These are phyloP conservation scores for Cryptosporidium canis DNA, from an alignment of 169 alveolate genomes.

Conservation along the genomic window DNA sequence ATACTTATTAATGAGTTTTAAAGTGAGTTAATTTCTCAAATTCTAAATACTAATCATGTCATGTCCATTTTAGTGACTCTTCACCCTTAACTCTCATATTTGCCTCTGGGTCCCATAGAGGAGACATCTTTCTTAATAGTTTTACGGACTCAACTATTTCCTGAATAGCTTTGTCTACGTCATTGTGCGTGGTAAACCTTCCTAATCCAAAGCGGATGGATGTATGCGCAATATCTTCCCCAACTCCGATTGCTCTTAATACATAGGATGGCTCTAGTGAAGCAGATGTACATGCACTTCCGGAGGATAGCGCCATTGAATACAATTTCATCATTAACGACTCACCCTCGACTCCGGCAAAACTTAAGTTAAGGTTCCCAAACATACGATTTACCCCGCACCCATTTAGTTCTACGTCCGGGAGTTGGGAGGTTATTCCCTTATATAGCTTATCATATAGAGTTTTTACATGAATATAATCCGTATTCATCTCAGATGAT, in stretches of 20 bases:
- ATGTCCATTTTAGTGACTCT: constrained; percentile 62
- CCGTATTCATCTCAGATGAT: constrained; percentile 91
- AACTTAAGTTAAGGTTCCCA: constrained; percentile 95
- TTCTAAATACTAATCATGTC: background rate
- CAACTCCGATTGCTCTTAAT: constrained; percentile 94
- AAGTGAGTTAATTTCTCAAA: no score
- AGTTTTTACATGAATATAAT: constrained; percentile 85
- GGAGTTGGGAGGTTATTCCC: constrained; percentile 60
- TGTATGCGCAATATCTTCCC: constrained; percentile 97
- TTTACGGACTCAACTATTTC: constrained; percentile 83
- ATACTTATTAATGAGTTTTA: no score
- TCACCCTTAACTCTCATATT: constrained; percentile 80
- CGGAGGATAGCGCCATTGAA: constrained; percentile 88
- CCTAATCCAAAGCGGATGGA: constrained; percentile 97
- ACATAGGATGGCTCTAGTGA: constrained; percentile 90
- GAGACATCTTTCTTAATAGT: constrained; percentile 88
- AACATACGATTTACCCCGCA: constrained; percentile 78
- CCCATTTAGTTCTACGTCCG: constrained; percentile 76
- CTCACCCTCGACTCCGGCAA: constrained; percentile 94
- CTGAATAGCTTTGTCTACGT: constrained; percentile 87
- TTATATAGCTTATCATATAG: constrained; percentile 81
- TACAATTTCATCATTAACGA: constrained; percentile 88
- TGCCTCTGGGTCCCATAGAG: constrained; percentile 90
- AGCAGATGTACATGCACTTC: constrained; percentile 84
- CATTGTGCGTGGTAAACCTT: constrained; percentile 94